Percentiles rank a stretch among this genome's conserved stretches.
phyloP scores from a whole-genome alignment of 768 basidiomycete genomes.

The Pisolithus albus region DNA sequence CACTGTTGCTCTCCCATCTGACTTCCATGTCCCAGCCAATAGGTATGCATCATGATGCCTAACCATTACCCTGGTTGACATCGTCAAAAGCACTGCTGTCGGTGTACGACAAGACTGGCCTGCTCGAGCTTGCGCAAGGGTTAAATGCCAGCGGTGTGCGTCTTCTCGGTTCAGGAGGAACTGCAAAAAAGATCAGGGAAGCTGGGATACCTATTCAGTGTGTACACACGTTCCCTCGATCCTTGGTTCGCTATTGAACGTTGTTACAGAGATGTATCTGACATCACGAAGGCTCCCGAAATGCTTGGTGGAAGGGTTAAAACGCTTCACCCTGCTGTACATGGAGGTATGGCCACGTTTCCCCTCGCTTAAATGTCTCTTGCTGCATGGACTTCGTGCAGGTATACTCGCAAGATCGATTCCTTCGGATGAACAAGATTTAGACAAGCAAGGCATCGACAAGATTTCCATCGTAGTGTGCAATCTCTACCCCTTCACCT shows the following conservation, averaged over 20 bases:
- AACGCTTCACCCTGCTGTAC: conserved; percentile 95
- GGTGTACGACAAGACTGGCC: conserved; percentile 91
- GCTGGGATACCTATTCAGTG: conserved; percentile 87
- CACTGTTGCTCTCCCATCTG: conserved; percentile 2
- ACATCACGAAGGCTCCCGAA: conserved; percentile 96
- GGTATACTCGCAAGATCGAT: conserved; percentile 93
- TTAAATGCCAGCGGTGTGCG: conserved; percentile 76
- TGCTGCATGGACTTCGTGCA: conserved; percentile 24
- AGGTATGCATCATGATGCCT: conserved; percentile 14
- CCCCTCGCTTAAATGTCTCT: neutral
- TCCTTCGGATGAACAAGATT: conserved; percentile 82
- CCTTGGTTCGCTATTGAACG: neutral
- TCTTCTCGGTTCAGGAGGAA: conserved; percentile 92
- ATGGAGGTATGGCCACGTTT: conserved; percentile 62
- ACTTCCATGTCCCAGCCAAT: conserved; percentile 22
- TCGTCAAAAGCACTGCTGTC: conserved; percentile 69
- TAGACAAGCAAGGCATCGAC: conserved; percentile 75
- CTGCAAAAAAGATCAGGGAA: conserved; percentile 95
- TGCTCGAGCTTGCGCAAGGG: conserved; percentile 84
- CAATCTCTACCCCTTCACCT: conserved; percentile 96
- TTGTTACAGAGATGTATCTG: conserved; percentile 79
- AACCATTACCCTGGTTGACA: neutral
- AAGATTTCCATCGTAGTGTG: conserved; percentile 97
- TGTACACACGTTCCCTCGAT: neutral
- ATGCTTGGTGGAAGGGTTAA: conserved; percentile 99